These are phyloP conservation scores for Paecilomyces sp. DNA, from an alignment of 2,329 filamentous ascomycete genomes.

Conservation along the genomic window DNA sequence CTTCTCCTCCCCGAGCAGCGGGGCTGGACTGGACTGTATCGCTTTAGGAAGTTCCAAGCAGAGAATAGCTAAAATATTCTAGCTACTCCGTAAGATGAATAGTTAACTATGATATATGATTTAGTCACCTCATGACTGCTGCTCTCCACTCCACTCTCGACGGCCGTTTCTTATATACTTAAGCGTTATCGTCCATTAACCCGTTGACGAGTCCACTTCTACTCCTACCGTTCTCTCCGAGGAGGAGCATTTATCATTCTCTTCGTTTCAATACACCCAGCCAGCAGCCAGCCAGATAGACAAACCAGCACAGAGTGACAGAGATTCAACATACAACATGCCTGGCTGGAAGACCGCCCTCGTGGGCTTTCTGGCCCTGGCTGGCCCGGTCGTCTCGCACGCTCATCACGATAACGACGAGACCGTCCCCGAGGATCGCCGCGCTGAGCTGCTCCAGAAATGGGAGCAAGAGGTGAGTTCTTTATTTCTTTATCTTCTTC, in stretches of 20 bases:
- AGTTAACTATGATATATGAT: no score
- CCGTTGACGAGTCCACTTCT: no score
- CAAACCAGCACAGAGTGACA: neutral
- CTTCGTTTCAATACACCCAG: no score
- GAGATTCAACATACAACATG: slow-evolving; percentile 10
- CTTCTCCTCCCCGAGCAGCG: neutral
- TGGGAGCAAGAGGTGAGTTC: slow-evolving; percentile 39
- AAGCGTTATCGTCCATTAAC: neutral
- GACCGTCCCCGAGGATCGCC: slow-evolving; percentile 29
- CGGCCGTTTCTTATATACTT: no score
- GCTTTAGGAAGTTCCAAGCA: neutral
- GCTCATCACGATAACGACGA: slow-evolving; percentile 37
- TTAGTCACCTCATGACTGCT: no score
- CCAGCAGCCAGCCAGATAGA: no score
- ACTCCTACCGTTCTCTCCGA: no score
- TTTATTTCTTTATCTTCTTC: neutral
- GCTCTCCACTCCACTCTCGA: no score
- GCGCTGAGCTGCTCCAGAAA: slow-evolving; percentile 38
- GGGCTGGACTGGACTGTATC: neutral
- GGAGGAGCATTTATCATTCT: no score
- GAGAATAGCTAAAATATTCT: neutral
- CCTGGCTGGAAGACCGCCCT: slow-evolving; percentile 20
- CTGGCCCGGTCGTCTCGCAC: slow-evolving; percentile 23
- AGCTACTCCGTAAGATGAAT: no score
- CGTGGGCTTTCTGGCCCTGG: slow-evolving; percentile 24